Percentiles rank a stretch among this genome's conserved stretches.
phyloP scores from a whole-genome alignment of 1,139 yeast species.

The Yamadazyma sp. region DNA sequence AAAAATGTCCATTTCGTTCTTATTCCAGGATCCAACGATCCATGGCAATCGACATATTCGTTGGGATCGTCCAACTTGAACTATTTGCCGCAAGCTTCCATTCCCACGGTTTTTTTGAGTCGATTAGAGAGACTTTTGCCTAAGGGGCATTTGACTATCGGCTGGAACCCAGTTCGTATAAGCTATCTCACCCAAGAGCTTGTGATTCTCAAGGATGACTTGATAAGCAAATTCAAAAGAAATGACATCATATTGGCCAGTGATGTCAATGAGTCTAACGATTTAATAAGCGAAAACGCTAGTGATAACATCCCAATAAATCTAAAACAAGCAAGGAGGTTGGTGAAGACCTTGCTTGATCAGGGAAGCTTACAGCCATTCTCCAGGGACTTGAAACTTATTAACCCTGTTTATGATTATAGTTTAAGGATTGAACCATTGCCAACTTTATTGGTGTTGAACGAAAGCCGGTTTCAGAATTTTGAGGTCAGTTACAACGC shows the following conservation, averaged over 20 bases:
- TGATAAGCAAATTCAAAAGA: constrained; percentile 67
- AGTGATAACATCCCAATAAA: constrained; percentile 31
- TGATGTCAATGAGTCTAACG: constrained; percentile 27
- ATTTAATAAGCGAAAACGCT: constrained; percentile 19
- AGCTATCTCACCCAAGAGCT: constrained; percentile 84
- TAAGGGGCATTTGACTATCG: constrained; percentile 48
- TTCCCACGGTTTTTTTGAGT: constrained; percentile 71
- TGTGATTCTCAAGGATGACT: constrained; percentile 69
- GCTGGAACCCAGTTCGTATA: constrained; percentile 81
- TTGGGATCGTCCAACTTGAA: constrained; percentile 61
- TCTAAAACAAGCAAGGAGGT: constrained; percentile 66
- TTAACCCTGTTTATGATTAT: constrained; percentile 70
- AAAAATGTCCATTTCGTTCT: constrained; percentile 53
- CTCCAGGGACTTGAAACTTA: constrained; percentile 55
- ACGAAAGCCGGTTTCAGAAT: constrained; percentile 68
- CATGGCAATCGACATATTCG: constrained; percentile 79
- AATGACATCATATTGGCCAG: constrained; percentile 60
- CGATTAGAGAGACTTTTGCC: constrained; percentile 65
- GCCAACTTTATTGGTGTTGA: constrained; percentile 66
- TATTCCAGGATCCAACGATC: constrained; percentile 89
- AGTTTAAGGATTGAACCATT: constrained; percentile 72
- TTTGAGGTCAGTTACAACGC: constrained; percentile 82
- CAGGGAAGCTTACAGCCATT: constrained; percentile 91
- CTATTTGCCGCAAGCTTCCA: constrained; percentile 66
- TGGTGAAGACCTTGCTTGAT: constrained; percentile 77